phyloP scores from a whole-genome alignment of 2,329 filamentous ascomycete species.

The Blastomyces emzantsi region DNA sequence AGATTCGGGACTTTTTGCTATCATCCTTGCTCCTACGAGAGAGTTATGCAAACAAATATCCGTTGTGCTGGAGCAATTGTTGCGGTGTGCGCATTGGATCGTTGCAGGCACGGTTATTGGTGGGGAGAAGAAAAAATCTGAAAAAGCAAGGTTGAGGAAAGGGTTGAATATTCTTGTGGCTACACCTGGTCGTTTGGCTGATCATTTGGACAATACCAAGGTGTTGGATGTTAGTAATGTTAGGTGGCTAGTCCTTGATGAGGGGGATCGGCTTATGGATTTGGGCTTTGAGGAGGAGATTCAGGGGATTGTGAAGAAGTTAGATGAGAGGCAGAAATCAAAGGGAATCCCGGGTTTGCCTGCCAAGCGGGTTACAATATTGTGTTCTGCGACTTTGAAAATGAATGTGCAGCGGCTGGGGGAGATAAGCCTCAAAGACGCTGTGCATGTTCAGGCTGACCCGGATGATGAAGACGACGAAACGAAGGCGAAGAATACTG shows the following conservation, averaged over 20 bases:
- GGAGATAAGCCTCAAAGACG: conserved; percentile 90
- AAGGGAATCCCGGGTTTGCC: conserved; percentile 57
- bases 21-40: conserved; percentile 86
- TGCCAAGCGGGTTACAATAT: conserved; percentile 68
- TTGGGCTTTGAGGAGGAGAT: conserved; percentile 94
- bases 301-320: conserved; percentile 70
- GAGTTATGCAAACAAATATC: conserved; percentile 94
- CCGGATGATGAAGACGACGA: conserved; percentile 46
- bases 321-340: conserved; percentile 58
- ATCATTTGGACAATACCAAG: conserved; percentile 89
- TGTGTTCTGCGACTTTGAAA: conserved; percentile 97
- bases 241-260: conserved; percentile 87
- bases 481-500: conserved; percentile 38
- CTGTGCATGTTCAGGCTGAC: conserved; percentile 71
- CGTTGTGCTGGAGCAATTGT: conserved; percentile 70
- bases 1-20: conserved; percentile 83
- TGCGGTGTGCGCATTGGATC: conserved; percentile 88
- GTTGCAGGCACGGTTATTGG: conserved; percentile 78
- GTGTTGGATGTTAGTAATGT: conserved; percentile 81
- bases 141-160: conserved; percentile 89
- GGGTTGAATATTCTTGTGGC: conserved; percentile 93
- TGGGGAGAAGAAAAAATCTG: conserved; percentile 65
- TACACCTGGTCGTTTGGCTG: conserved; percentile 80
- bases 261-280: conserved; percentile 97
- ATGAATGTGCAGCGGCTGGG: conserved; percentile 91